Evolutionary conservation across 169 alveolate genomes (phyloP), one percentile per base, ranked within the genome.

Genomic region (Cryptosporidium tyzzeri): DNA sequence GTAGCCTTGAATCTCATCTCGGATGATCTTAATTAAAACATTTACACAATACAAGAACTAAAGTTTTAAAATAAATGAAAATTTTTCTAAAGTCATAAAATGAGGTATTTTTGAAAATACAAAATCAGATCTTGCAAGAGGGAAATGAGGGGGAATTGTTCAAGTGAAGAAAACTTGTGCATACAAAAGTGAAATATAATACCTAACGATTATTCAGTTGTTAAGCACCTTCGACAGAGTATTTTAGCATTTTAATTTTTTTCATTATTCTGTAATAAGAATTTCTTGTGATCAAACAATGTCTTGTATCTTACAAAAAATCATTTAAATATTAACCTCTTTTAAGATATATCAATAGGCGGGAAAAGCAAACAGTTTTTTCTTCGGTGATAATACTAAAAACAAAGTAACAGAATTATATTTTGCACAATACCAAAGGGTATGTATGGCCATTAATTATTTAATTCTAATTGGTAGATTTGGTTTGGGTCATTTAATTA

Each of bases 1-100:
- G 68, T 62, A 23, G 89, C 89, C 68, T 80, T 80, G 29, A 80
- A 80, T 31, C 45, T 59, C 89, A 80, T 80, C 31, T 55, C 50
- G 3, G 18, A 8, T 10, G 21, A 55, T 55, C 1, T 55, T 16
- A 1, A n/a, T 10, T 1, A 23, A 9, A 26, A 9, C 67, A 55
- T 55, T 55, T 3, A 26, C 12, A 10, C 1, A 8, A 55, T 55
- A n/a, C 5, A 10, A 0, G 37, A 53, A 26, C 35, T 1, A 23
- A 55, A 0, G 23, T 55, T 21, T 16, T 3, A 21, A 55, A 55
- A 26, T 8, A 41, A 41, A 41, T 41, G 10, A 41, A 41, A 41
- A 41, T 41, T 41, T 39, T 12, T 41, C 48, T 41, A 1, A 41
- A 41, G 48, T 1, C 3, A 41, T 41, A 9, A 41, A 41, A 9